Percentiles rank a stretch among this genome's conserved stretches.
These are phyloP conservation scores for Globisporangium paddicum DNA, from an alignment of 352 stramenopile species.

Conservation along the genomic window DNA sequence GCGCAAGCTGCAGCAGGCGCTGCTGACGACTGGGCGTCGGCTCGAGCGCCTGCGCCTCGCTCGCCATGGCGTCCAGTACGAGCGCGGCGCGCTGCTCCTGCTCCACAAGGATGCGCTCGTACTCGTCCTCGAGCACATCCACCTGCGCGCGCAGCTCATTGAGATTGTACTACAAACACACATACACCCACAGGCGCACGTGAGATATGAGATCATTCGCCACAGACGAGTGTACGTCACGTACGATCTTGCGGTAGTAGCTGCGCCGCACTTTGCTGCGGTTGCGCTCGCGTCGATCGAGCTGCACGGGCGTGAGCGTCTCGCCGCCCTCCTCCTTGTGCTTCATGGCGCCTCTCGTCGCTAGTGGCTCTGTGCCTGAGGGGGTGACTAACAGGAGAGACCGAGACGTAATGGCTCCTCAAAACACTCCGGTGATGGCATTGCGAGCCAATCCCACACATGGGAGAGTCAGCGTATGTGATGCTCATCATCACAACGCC, in stretches of 20 bases:
- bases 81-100: conserved; percentile 18
- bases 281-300: conserved; percentile 41
- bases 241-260: conserved; percentile 56
- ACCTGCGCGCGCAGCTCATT: conserved; percentile 41
- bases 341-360: not conserved
- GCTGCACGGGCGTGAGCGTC: conserved; percentile 27
- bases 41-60: conserved; percentile 17
- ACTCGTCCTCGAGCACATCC: conserved; percentile 37
- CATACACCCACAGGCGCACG: not conserved
- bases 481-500: not conserved
- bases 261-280: conserved; percentile 45
- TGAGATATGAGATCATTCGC: not conserved
- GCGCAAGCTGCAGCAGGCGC: conserved; percentile 27
- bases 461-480: not conserved
- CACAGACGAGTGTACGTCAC: conserved; percentile 2
- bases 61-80: conserved; percentile 16
- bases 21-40: conserved; percentile 12
- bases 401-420: not conserved
- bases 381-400: not conserved
- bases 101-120: conserved; percentile 30
- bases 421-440: not conserved
- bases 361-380: not conserved
- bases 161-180: conserved; percentile 29
- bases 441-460: not conserved
- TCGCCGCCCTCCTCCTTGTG: conserved; percentile 9